Percentiles rank a stretch among this genome's conserved stretches.
Evolutionary conservation across 1,139 yeast species (phyloP).

Genomic region (Nadsonia starkeyi-henricii): DNA sequence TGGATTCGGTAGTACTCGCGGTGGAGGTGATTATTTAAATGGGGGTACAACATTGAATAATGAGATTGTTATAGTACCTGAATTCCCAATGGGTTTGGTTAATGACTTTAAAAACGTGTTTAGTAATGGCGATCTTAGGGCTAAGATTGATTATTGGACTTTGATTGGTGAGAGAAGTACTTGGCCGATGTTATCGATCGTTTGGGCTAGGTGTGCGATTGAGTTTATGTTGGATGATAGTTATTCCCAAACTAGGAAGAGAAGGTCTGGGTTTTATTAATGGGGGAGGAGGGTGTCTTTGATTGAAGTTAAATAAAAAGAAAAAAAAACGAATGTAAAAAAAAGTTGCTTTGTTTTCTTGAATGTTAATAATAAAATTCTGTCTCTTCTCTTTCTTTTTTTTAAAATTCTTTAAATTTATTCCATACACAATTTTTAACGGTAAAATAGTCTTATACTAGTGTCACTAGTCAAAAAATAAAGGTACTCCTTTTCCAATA

Average conservation of each 20-base stretch:
- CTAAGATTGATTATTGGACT: slow-evolving; percentile 81
- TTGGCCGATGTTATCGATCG: slow-evolving; percentile 80
- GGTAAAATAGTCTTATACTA: slow-evolving; percentile 13
- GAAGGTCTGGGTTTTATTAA: background rate
- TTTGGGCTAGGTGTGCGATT: slow-evolving; percentile 80
- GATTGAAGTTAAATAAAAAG: too few species aligned
- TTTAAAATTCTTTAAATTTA: too few species aligned
- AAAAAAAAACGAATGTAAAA: too few species aligned
- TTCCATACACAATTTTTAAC: background rate
- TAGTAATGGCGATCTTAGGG: slow-evolving; percentile 51
- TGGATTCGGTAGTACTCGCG: slow-evolving; percentile 4
- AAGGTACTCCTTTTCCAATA: slow-evolving; percentile 50
- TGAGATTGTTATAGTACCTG: slow-evolving; percentile 87
- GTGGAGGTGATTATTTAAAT: background rate
- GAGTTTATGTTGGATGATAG: slow-evolving; percentile 80
- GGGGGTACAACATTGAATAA: background rate
- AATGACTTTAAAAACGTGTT: slow-evolving; percentile 58
- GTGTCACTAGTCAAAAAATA: slow-evolving; percentile 46
- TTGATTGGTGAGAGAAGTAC: slow-evolving; percentile 83
- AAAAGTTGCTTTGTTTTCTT: too few species aligned
- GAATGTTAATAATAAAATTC: too few species aligned
- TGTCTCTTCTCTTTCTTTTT: too few species aligned
- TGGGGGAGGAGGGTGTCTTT: background rate
- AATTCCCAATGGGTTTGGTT: slow-evolving; percentile 47
- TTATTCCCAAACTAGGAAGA: slow-evolving; percentile 33